Percentiles rank a stretch among this genome's conserved stretches.
Evolutionary conservation across 345 rosid species (phyloP).

Genomic region (Eucalyptus regnans): DNA sequence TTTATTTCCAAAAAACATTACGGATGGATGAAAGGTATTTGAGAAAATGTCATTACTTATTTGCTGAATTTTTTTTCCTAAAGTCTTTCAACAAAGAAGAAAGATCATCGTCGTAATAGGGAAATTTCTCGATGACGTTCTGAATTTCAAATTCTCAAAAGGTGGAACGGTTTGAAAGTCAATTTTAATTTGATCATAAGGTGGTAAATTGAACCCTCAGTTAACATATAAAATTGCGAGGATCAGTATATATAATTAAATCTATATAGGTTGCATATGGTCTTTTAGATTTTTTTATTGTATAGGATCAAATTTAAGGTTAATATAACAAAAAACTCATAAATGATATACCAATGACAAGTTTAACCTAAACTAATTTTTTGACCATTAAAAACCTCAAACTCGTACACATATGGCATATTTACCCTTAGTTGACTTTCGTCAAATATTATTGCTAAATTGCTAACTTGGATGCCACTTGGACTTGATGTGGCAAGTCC

Average conservation of each 20-base stretch:
- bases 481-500: not conserved
- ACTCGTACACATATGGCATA: accelerated
- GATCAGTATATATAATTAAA: not conserved
- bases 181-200: not conserved
- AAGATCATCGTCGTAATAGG: not conserved
- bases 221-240: not conserved
- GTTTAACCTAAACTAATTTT: too few species aligned
- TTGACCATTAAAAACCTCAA: too few species aligned
- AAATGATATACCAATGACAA: too few species aligned
- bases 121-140: not conserved
- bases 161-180: not conserved
- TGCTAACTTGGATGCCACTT: not conserved
- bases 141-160: not conserved
- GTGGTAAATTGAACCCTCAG: not conserved
- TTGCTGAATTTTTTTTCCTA: not conserved
- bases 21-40: not conserved
- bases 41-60: not conserved
- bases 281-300: not conserved
- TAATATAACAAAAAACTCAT: not conserved
- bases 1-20: not conserved
- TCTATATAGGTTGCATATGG: not conserved
- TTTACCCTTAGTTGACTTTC: not conserved
- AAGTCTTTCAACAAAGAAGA: not conserved
- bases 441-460: too few species aligned
- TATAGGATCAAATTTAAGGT: not conserved